Evolutionary conservation across 78 protist genomes (phyloP), one percentile per base, ranked within the genome.

Genomic region (Dictyostelium brefeldianum): DNA sequence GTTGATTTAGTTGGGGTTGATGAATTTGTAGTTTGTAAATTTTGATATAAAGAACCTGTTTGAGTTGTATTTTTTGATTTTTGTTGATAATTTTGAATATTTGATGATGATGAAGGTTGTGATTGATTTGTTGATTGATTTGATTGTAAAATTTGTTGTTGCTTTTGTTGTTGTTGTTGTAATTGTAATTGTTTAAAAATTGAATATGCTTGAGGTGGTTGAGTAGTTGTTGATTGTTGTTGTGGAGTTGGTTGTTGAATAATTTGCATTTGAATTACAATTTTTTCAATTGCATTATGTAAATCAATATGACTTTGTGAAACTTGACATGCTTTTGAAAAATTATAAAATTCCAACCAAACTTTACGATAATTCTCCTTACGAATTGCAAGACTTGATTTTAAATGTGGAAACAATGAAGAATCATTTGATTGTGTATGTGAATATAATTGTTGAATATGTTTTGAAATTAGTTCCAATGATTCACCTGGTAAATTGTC

Each of bases 1-100:
- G 75, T 4, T 17, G 10, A 20, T 67, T 67, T 25, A 5, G 47
- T 67, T 67, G 43, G 75, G 47, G 64, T 75, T 50, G 64, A 75
- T 25, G 47, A n/a, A 41, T 56, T 73, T 54, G 73, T 59, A 54
- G 73, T 65, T 18, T 51, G 27, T 50, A 82, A 51, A 46, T 82
- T 67, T 71, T 83, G 91, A 73, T 83, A 83, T 41, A 83, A 46
- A 14, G 73, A 10, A 46, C 81, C 81, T 48, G 46, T 47, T 27
- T 77, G 57, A 5, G 29, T 46, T 12, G 15, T 22, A 0, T n/a
- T n/a, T 50, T 50, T 46, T 20, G 57, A 36, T 50, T 43, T n/a
- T 6, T 27, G 3, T 25, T 46, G 57, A 43, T 70, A 71, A 5
- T 29, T 29, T 22, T 46, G 62, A 8, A 18, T 54, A 53, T 27